These are phyloP conservation scores for Esteya vermicola DNA, from an alignment of 2,329 filamentous ascomycete species.

Conservation along the genomic window DNA sequence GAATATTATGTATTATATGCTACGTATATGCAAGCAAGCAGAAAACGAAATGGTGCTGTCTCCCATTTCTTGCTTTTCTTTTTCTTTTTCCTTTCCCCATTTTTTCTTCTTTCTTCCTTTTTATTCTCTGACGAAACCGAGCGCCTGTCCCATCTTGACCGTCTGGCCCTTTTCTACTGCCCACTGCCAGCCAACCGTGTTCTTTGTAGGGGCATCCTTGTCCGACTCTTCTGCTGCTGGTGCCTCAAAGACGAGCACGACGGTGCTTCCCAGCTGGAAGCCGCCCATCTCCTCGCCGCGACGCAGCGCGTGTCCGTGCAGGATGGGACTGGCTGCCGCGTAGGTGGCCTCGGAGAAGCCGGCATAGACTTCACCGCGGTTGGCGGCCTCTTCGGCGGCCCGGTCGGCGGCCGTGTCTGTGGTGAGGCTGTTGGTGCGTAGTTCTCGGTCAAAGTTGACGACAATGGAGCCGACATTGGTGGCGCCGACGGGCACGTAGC, in stretches of 20 bases:
- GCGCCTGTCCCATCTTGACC: slow-evolving; percentile 75
- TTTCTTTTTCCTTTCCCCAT: not conserved
- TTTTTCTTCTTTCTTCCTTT: not conserved
- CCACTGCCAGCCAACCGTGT: slow-evolving; percentile 67
- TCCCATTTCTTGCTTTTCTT: too few relatives aligned
- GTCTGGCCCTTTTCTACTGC: slow-evolving; percentile 72
- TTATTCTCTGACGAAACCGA: slow-evolving; percentile 55
- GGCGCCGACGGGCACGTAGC: slow-evolving; percentile 85
- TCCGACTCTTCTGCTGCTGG: slow-evolving; percentile 36
- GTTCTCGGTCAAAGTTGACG: slow-evolving; percentile 90
- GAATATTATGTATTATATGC: too few relatives aligned
- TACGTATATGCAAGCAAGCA: too few relatives aligned
- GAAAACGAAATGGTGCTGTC: too few relatives aligned
- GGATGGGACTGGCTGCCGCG: slow-evolving; percentile 56
- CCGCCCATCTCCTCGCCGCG: slow-evolving; percentile 96
- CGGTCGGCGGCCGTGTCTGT: slow-evolving; percentile 86
- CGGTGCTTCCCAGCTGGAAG: slow-evolving; percentile 87
- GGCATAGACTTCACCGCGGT: slow-evolving; percentile 67
- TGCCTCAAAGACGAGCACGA: slow-evolving; percentile 93
- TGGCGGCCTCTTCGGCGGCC: slow-evolving; percentile 65
- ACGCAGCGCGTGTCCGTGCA: slow-evolving; percentile 71
- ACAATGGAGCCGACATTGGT: slow-evolving; percentile 96
- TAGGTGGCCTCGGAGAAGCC: slow-evolving; percentile 92
- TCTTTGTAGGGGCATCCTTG: slow-evolving; percentile 29
- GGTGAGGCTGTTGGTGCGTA: slow-evolving; percentile 81